Conservation (phyloP, 2,329 filamentous ascomycete genomes). For the Fusarium abutilonis region DNA sequence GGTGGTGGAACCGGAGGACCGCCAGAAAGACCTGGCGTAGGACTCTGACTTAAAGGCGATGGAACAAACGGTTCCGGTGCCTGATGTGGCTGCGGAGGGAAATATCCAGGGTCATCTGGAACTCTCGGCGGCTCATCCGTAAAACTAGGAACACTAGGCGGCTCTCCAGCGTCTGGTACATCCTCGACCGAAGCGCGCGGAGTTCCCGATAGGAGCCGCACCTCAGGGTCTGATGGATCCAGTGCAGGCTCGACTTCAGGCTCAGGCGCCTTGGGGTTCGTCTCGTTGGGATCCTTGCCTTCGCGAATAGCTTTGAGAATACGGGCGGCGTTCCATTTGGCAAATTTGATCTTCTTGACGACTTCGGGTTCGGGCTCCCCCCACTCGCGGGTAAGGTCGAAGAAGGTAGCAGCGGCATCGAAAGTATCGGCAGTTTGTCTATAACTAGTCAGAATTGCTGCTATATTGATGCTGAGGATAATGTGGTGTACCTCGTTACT, state of each 20-base stretch:
- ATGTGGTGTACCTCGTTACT: slow-evolving; percentile 72
- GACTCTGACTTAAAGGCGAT: slow-evolving; percentile 50
- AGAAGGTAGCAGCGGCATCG: slow-evolving; percentile 89
- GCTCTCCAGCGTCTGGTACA: slow-evolving; percentile 57
- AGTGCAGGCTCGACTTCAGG: slow-evolving; percentile 58
- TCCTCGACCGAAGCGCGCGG: slow-evolving; percentile 64
- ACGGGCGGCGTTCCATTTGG: slow-evolving; percentile 92
- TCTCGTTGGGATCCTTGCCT: slow-evolving; percentile 89
- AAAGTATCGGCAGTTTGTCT: slow-evolving; percentile 95
- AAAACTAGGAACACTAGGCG: slow-evolving; percentile 43
- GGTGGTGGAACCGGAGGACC: slow-evolving; percentile 38
- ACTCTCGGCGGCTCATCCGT: slow-evolving; percentile 42
- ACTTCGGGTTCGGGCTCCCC: slow-evolving; percentile 77
- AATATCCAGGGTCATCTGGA: slow-evolving; percentile 49
- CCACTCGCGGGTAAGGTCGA: slow-evolving; percentile 90
- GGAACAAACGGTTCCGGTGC: slow-evolving; percentile 47
- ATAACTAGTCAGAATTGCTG: slow-evolving; percentile 3
- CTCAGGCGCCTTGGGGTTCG: slow-evolving; percentile 76
- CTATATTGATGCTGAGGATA: neutral
- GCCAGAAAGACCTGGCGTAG: slow-evolving; percentile 35
- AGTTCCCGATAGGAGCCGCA: slow-evolving; percentile 58
- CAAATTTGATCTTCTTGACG: slow-evolving; percentile 89
- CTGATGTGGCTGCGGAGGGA: slow-evolving; percentile 43
- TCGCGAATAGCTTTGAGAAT: slow-evolving; percentile 92
- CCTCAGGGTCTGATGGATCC: slow-evolving; percentile 73